Conservation (phyloP, 257 asterid genomes). For the Buddleja alternifolia region DNA sequence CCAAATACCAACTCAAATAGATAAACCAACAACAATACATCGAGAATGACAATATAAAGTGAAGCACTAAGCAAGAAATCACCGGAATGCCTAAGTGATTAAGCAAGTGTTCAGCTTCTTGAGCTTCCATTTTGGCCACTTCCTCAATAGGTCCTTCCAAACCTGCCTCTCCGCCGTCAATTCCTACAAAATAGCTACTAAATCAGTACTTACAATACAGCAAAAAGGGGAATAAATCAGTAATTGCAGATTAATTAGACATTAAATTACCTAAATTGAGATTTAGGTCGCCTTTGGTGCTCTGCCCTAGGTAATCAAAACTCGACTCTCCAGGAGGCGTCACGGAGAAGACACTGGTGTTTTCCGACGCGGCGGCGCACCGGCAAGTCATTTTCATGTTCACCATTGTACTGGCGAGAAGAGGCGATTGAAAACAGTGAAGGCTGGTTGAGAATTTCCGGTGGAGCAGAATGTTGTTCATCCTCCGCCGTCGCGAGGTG, state of each 20-base stretch:
- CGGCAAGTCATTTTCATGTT: conserved; percentile 22
- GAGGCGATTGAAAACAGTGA: conserved; percentile 7
- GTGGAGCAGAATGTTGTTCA: conserved; percentile 3
- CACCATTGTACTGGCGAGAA: not conserved
- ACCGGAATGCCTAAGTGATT: too few species aligned
- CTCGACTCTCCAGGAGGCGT: conserved; percentile 50
- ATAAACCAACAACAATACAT: too few species aligned
- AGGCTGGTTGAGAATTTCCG: conserved; percentile 22
- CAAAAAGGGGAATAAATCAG: not conserved
- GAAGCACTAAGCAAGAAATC: too few species aligned
- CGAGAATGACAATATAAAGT: too few species aligned
- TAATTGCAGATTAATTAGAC: not conserved
- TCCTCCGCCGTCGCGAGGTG: conserved; percentile 23
- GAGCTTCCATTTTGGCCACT: too few species aligned
- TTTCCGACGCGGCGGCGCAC: conserved; percentile 36
- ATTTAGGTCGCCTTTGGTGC: conserved; percentile 81
- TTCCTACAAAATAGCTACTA: too few species aligned
- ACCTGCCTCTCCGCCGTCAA: too few species aligned
- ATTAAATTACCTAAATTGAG: conserved; percentile 35
- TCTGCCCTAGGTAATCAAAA: conserved; percentile 83
- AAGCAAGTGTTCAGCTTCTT: too few species aligned
- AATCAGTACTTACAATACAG: not conserved
- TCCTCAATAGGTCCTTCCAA: too few species aligned
- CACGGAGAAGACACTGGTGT: conserved; percentile 51
- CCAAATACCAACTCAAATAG: too few species aligned